Evolutionary conservation across 768 basidiomycete species (phyloP).

Genomic region (Calocera cornea): DNA sequence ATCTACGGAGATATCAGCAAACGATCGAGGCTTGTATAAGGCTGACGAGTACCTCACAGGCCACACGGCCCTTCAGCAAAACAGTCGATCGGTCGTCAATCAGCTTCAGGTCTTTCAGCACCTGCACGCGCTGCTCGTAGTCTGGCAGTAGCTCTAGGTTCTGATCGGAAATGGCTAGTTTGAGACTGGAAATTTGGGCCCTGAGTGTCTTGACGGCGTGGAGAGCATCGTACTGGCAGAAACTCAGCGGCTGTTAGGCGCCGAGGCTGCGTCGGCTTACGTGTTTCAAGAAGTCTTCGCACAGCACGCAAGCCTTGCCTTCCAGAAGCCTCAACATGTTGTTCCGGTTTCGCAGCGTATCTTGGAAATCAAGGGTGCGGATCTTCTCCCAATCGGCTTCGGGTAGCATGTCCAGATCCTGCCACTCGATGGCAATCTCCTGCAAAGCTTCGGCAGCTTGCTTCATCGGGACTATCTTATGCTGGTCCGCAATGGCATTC

Average conservation of each 20-base stretch:
- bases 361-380: conserved; percentile 83
- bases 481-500: conserved; percentile 50
- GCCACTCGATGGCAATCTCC: conserved; percentile 45
- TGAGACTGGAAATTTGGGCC: conserved; percentile 61
- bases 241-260: neutral
- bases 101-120: conserved; percentile 81
- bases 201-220: conserved; percentile 67
- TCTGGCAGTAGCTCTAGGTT: conserved; percentile 94
- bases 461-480: conserved; percentile 47
- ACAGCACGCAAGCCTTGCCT: conserved; percentile 39
- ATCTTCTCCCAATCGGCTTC: conserved; percentile 81
- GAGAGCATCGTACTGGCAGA: conserved; percentile 54
- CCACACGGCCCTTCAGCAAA: conserved; percentile 88
- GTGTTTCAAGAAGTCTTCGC: conserved; percentile 58
- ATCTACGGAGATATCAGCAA: conserved; percentile 40
- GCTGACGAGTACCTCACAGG: conserved; percentile 62
- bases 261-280: conserved; percentile 33
- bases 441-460: conserved; percentile 41
- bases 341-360: conserved; percentile 50
- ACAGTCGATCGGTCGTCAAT: conserved; percentile 95
- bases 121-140: conserved; percentile 86
- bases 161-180: conserved; percentile 83
- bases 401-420: conserved; percentile 30
- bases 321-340: conserved; percentile 33
- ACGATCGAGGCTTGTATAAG: neutral